Conservation (phyloP, 805 yeast genomes). For the Metschnikowia cubensis region DNA sequence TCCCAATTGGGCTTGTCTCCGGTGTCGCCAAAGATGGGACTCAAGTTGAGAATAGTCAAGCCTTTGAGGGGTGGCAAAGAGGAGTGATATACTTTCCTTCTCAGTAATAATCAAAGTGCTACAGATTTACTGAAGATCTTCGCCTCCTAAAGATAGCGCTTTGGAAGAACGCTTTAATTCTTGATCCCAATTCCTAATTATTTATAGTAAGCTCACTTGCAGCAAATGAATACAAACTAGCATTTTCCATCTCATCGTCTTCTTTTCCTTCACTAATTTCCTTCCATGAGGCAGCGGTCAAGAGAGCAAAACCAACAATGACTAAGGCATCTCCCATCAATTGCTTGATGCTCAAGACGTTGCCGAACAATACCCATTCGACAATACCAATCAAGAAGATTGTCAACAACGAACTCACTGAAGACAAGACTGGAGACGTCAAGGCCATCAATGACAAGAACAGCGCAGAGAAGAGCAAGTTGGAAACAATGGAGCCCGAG, state of each 20-base stretch:
- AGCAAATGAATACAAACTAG: constrained; percentile 42
- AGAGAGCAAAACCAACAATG: constrained; percentile 61
- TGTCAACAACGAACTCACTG: constrained; percentile 62
- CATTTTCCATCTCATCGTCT: constrained; percentile 41
- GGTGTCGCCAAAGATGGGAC: constrained; percentile 40
- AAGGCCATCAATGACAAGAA: constrained; percentile 77
- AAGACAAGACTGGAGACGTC: constrained; percentile 79
- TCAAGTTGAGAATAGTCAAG: constrained; percentile 57
- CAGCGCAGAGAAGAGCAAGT: constrained; percentile 64
- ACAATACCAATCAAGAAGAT: constrained; percentile 75
- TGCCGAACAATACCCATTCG: constrained; percentile 67
- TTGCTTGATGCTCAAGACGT: constrained; percentile 51
- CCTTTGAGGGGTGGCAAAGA: constrained; percentile 52
- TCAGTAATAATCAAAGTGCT: not conserved
- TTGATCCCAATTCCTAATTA: constrained; percentile 3
- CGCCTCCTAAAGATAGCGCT: too few species aligned
- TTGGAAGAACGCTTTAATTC: constrained; percentile 1
- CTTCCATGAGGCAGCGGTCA: constrained; percentile 63
- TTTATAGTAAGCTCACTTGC: constrained; percentile 23
- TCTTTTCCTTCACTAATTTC: constrained; percentile 53
- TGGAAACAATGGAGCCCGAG: constrained; percentile 52
- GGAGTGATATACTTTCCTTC: not conserved
- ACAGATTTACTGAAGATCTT: too few species aligned
- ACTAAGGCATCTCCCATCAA: constrained; percentile 67
- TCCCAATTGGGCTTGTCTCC: constrained; percentile 11